Evolutionary conservation across 305 asterid species (phyloP).

Genomic region (Fraxinus nigra): DNA sequence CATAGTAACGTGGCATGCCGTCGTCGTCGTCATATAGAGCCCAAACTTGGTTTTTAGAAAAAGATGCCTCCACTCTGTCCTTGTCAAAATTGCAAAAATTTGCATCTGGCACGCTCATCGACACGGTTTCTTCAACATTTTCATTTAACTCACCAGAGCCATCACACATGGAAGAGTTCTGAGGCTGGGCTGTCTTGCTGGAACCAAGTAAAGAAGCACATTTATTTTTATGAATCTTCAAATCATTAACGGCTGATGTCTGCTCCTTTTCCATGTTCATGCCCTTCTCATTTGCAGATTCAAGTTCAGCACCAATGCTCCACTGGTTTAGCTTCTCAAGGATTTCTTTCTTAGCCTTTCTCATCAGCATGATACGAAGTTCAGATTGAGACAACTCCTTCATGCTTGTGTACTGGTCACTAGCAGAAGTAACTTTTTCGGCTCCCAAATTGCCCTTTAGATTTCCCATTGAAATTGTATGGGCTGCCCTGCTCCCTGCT

Average conservation of each 20-base stretch:
- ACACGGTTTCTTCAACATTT: slow-evolving; percentile 30
- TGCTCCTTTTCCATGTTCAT: slow-evolving; percentile 17
- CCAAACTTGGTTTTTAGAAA: slow-evolving; percentile 47
- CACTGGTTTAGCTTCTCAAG: slow-evolving; percentile 33
- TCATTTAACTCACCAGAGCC: slow-evolving; percentile 20
- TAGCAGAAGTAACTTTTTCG: slow-evolving; percentile 16
- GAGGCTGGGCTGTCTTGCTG: slow-evolving; percentile 17
- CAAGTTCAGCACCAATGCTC: slow-evolving; percentile 26
- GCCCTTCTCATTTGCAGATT: slow-evolving; percentile 23
- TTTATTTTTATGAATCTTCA: slow-evolving; percentile 15
- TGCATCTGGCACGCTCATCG: slow-evolving; percentile 59
- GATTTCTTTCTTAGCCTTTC: slow-evolving; percentile 50
- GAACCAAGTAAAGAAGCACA: slow-evolving; percentile 14
- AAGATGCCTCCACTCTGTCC: slow-evolving; percentile 40
- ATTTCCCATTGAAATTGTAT: slow-evolving; percentile 8
- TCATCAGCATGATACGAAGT: slow-evolving; percentile 34
- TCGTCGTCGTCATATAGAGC: slow-evolving; percentile 56
- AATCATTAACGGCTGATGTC: slow-evolving; percentile 16
- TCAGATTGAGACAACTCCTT: slow-evolving; percentile 20
- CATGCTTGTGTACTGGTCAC: slow-evolving; percentile 1
- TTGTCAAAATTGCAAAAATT: slow-evolving; percentile 54
- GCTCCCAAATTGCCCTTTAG: slow-evolving; percentile 18
- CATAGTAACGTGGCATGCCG: slow-evolving; percentile 66
- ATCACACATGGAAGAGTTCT: slow-evolving; percentile 15
- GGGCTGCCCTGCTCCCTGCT: slow-evolving; percentile 10